phyloP scores from a whole-genome alignment of 768 basidiomycete genomes.

The Lepiota venenata region DNA sequence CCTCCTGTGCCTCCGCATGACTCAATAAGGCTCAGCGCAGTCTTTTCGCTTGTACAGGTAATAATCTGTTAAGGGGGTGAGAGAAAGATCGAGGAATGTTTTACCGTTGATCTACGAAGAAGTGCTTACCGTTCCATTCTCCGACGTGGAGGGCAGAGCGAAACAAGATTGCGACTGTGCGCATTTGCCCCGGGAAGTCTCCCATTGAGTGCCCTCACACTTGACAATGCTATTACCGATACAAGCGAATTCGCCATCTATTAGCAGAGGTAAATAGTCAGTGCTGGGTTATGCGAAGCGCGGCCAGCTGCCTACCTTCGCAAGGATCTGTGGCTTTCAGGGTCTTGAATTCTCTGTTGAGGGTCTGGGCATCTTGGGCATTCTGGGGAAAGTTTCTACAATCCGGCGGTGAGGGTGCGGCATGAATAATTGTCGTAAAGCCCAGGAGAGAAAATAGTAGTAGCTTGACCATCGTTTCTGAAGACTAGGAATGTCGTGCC shows the following conservation, averaged over 20 bases:
- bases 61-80: conserved; percentile 29
- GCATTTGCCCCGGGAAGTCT: conserved; percentile 31
- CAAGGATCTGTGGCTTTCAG: conserved; percentile 42
- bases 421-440: conserved; percentile 21
- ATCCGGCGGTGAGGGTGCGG: conserved; percentile 35
- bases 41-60: conserved; percentile 50
- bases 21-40: conserved; percentile 41
- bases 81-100: neutral
- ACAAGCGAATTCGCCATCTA: conserved; percentile 45
- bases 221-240: conserved; percentile 33
- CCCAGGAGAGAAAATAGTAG: conserved; percentile 20
- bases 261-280: neutral
- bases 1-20: conserved; percentile 45
- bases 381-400: conserved; percentile 42
- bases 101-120: neutral
- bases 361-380: conserved; percentile 45
- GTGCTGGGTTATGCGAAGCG: neutral
- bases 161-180: conserved; percentile 40
- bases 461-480: conserved; percentile 1
- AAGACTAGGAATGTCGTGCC: conserved; percentile 5
- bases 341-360: conserved; percentile 44
- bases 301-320: conserved; percentile 28
- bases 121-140: conserved; percentile 42
- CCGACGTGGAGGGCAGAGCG: conserved; percentile 42
- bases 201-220: conserved; percentile 42